Percentiles rank a stretch among this genome's conserved stretches.
These are phyloP conservation scores for Angomonas ambiguus DNA, from an alignment of 208 protist genomes.

Conservation along the genomic window DNA sequence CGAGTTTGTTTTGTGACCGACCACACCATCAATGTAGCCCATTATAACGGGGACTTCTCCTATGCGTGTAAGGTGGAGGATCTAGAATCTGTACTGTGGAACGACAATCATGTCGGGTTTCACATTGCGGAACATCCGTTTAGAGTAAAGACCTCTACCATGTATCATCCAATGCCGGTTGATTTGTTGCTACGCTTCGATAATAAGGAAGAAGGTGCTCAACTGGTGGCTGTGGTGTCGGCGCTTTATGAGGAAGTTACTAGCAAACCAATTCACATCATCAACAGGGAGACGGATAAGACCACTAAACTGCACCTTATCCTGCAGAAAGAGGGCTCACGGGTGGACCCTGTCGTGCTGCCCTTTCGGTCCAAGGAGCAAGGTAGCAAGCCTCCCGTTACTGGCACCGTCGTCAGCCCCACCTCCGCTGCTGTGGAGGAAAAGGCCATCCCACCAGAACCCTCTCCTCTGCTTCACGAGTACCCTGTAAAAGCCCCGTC, in stretches of 20 bases:
- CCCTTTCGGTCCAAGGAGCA: conserved; percentile 1
- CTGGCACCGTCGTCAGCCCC: background rate
- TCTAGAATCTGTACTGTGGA: conserved; percentile 19
- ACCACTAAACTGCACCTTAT: conserved; percentile 21
- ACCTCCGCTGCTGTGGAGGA: background rate
- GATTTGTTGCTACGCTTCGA: conserved; percentile 25
- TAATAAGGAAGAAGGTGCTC: conserved; percentile 4
- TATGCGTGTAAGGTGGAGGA: conserved; percentile 39
- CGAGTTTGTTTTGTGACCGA: conserved; percentile 41
- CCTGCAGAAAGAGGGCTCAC: conserved; percentile 29
- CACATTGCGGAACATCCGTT: conserved; percentile 32
- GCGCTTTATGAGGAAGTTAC: conserved; percentile 14
- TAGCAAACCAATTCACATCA: conserved; percentile 11
- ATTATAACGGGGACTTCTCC: conserved; percentile 13
- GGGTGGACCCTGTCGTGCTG: conserved; percentile 20
- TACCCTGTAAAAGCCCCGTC: background rate
- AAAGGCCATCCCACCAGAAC: background rate
- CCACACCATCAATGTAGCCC: conserved; percentile 29
- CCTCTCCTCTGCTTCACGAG: background rate
- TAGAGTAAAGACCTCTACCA: conserved; percentile 11
- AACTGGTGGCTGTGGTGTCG: conserved; percentile 13
- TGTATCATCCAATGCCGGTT: conserved; percentile 44
- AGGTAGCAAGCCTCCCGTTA: background rate
- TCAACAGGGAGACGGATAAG: conserved; percentile 11
- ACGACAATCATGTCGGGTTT: conserved; percentile 19